Evolutionary conservation across 768 basidiomycete species (phyloP), one percentile per base, ranked within the genome.

Genomic region (Lentinula aciculospora): DNA sequence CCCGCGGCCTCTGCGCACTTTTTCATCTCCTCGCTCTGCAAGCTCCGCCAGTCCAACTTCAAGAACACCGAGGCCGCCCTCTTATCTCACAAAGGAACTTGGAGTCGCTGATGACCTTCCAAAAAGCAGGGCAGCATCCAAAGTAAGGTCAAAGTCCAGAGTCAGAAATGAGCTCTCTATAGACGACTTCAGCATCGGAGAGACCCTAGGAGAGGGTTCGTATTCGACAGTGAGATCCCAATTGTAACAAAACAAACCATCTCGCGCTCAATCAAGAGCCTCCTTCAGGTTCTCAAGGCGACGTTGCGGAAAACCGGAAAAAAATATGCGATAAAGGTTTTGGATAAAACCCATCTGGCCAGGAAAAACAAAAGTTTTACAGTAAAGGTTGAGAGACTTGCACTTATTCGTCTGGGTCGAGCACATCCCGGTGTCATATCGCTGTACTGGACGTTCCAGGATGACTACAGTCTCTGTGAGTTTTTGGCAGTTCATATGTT

Each of bases 391-490:
- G 93, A 95, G 74, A 88, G 88, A 69, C 86, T 87, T 62, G 85
- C 87, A 0, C 78, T 95, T 36, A 79, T 88, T 34, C 74, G 78
- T 13, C 76, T 91, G n/a, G 90, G 90, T 19, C 77, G 80, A 2
- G 80, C 82, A 3, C 92, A 94, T 71, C 88, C 89, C 4, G 92
- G 92, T 1, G 82, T 96, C 53, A 82, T 95, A 9, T 83, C 84
- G 49, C 73, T 95, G 28, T 86, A 86, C 62, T 92, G 85, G 74
- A 85, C 91, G 1, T 94, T 95, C 65, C 92, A 94, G 63, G 93
- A 95, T 66, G 80, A 85, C 21, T 85, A 81, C 76, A 85, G 86
- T 62, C 74, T 96, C 39, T 96, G 92, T 94, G 69, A 69, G 89
- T 81, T 45, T 23, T 25, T 51, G 37, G n/a, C 7, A 5, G 39